Percentiles rank a stretch among this genome's conserved stretches.
phyloP scores from a whole-genome alignment of 495 filamentous ascomycete genomes.

The Penicillium atrosanguineum region DNA sequence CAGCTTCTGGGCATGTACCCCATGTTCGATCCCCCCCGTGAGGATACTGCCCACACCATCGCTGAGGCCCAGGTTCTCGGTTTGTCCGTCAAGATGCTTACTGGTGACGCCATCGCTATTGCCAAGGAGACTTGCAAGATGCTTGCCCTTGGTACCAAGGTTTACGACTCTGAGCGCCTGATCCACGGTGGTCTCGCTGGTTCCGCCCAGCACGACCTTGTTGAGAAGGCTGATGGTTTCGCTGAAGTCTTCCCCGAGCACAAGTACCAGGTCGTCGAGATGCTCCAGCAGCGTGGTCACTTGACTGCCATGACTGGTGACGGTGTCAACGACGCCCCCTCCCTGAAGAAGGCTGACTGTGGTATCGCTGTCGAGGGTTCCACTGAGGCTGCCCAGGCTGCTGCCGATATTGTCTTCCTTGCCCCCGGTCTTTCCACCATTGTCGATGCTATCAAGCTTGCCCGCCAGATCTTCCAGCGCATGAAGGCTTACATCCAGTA shows the following conservation, averaged over 20 bases:
- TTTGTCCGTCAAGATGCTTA: slow-evolving; percentile 77
- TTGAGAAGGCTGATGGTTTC: slow-evolving; percentile 75
- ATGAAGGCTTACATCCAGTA: slow-evolving; percentile 83
- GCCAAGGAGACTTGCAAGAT: slow-evolving; percentile 82
- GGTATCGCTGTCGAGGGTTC: slow-evolving; percentile 79
- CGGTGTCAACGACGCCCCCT: slow-evolving; percentile 72
- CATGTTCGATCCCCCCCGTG: slow-evolving; percentile 77
- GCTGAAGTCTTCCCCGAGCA: slow-evolving; percentile 76
- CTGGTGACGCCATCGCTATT: slow-evolving; percentile 76
- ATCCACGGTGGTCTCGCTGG: slow-evolving; percentile 73
- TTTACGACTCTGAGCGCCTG: slow-evolving; percentile 72
- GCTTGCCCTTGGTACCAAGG: slow-evolving; percentile 73
- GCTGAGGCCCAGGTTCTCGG: slow-evolving; percentile 72
- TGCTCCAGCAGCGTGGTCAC: slow-evolving; percentile 71
- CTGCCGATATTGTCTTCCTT: slow-evolving; percentile 78
- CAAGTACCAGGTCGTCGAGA: slow-evolving; percentile 77
- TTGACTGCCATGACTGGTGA: slow-evolving; percentile 76
- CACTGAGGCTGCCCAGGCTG: slow-evolving; percentile 73
- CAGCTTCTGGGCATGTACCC: slow-evolving; percentile 71
- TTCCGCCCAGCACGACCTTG: slow-evolving; percentile 70
- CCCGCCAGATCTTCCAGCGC: slow-evolving; percentile 77
- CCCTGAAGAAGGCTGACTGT: slow-evolving; percentile 71
- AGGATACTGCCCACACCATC: slow-evolving; percentile 76
- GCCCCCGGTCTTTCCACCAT: slow-evolving; percentile 74
- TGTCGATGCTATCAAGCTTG: slow-evolving; percentile 74